These are phyloP conservation scores for Bruguiera hainesii DNA, from an alignment of 441 rosid genomes.

Conservation along the genomic window DNA sequence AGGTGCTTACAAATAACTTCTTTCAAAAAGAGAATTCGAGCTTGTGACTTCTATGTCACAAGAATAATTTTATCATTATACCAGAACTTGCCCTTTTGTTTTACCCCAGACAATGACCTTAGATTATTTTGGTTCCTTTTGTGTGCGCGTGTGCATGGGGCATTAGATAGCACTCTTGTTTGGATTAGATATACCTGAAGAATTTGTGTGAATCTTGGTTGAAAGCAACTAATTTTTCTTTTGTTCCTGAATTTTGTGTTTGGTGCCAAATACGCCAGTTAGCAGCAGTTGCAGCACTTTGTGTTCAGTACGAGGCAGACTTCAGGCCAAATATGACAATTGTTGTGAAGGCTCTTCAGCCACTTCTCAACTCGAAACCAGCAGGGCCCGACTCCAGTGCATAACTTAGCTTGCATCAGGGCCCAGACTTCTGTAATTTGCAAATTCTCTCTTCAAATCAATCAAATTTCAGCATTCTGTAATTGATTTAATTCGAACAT, in stretches of 20 bases:
- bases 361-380: conserved; percentile 88
- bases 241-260: not conserved
- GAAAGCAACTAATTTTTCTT: not conserved
- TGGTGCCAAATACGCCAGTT: conserved; percentile 38
- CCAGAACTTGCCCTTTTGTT: not conserved
- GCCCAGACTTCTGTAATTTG: not conserved
- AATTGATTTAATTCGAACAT: no score
- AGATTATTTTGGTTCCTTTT: no score
- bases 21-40: not conserved
- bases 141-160: no score
- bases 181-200: no score
- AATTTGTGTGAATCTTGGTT: not conserved
- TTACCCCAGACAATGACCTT: not conserved
- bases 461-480: no score
- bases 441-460: not conserved
- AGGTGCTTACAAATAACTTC: conserved; percentile 39
- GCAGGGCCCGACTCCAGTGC: conserved; percentile 56
- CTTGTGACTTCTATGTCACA: no score
- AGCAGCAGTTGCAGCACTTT: conserved; percentile 97
- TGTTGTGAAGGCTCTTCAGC: conserved; percentile 93
- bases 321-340: conserved; percentile 98
- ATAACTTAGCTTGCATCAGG: conserved; percentile 16
- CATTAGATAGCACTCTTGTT: no score
- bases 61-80: no score
- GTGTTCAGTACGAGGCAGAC: conserved; percentile 97